These are phyloP conservation scores for Acidiella bohemica DNA, from an alignment of 495 filamentous ascomycete species.

Conservation along the genomic window DNA sequence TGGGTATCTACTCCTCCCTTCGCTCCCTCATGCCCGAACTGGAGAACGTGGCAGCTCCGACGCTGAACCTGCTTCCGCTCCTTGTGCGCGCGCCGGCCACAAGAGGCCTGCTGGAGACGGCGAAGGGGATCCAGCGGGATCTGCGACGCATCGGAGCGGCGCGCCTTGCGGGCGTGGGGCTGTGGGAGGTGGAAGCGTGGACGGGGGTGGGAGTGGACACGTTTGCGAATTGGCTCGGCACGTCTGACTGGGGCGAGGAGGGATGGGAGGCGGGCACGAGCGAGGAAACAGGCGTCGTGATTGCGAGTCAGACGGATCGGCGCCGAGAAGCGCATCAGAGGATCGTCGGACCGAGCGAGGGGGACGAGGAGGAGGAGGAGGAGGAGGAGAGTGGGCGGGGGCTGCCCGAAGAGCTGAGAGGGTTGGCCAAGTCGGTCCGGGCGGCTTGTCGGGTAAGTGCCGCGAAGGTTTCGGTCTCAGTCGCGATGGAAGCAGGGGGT, in stretches of 20 bases:
- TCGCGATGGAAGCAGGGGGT: background rate
- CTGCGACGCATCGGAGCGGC: slow-evolving; percentile 30
- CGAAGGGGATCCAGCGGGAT: slow-evolving; percentile 35
- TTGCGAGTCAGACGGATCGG: slow-evolving; percentile 3
- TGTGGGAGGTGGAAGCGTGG: slow-evolving; percentile 35
- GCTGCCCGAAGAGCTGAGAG: slow-evolving; percentile 15
- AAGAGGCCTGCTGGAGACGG: slow-evolving; percentile 26
- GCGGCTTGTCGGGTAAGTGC: slow-evolving; percentile 28
- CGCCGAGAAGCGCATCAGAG: background rate
- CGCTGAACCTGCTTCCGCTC: slow-evolving; percentile 41
- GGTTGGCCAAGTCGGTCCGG: slow-evolving; percentile 16
- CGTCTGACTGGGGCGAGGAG: too few species aligned
- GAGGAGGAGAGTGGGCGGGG: slow-evolving; percentile 4
- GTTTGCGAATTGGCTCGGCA: slow-evolving; percentile 45
- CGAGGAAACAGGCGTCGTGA: background rate
- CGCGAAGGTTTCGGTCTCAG: background rate
- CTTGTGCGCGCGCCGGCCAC: slow-evolving; percentile 25
- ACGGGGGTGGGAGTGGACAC: slow-evolving; percentile 33
- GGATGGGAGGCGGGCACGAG: slow-evolving; percentile 5
- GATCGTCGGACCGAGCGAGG: slow-evolving; percentile 1
- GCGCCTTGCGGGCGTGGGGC: slow-evolving; percentile 29
- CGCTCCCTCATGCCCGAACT: slow-evolving; percentile 35
- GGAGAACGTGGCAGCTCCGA: slow-evolving; percentile 31
- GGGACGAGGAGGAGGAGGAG: background rate
- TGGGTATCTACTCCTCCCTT: slow-evolving; percentile 45